A percentile compares a stretch with the other conserved stretches of the same genome.
Evolutionary conservation across 192 early-diverging fungal species (phyloP).

Genomic region (Pilaira anomala): DNA sequence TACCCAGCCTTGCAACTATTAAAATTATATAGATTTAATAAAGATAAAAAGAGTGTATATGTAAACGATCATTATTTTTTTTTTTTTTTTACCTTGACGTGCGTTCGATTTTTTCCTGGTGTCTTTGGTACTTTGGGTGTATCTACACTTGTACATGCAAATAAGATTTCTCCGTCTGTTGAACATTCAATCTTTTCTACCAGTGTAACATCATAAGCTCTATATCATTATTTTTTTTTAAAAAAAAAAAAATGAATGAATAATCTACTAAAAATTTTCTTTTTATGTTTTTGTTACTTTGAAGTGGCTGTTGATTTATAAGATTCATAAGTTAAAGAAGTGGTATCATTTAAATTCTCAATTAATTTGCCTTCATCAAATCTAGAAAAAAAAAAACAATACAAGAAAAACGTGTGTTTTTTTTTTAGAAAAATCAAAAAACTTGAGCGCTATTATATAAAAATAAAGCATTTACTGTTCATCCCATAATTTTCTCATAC

Average conservation of each 20-base stretch:
- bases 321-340: conserved; percentile 38
- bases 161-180: conserved; percentile 47
- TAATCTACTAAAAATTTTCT: not conserved
- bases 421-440: too few relatives aligned
- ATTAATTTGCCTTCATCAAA: conserved; percentile 35
- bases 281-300: conserved; percentile 26
- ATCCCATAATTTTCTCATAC: conserved; percentile 55
- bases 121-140: conserved; percentile 44
- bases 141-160: conserved; percentile 47
- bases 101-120: conserved; percentile 40
- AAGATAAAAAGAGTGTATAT: not conserved
- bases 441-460: too few relatives aligned
- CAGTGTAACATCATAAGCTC: conserved; percentile 34
- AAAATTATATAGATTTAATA: not conserved
- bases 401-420: not conserved
- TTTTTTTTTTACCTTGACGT: conserved; percentile 31
- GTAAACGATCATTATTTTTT: too few relatives aligned
- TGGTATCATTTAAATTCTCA: conserved; percentile 39
- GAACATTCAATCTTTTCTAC: conserved; percentile 48
- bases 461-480: conserved; percentile 32
- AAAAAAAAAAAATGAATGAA: too few relatives aligned
- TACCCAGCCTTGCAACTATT: conserved; percentile 47
- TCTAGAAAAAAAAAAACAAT: conserved; percentile 6
- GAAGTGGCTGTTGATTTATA: conserved; percentile 24
- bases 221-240: not conserved